Conservation (phyloP, 768 basidiomycete species). For the Suillus lakei region DNA sequence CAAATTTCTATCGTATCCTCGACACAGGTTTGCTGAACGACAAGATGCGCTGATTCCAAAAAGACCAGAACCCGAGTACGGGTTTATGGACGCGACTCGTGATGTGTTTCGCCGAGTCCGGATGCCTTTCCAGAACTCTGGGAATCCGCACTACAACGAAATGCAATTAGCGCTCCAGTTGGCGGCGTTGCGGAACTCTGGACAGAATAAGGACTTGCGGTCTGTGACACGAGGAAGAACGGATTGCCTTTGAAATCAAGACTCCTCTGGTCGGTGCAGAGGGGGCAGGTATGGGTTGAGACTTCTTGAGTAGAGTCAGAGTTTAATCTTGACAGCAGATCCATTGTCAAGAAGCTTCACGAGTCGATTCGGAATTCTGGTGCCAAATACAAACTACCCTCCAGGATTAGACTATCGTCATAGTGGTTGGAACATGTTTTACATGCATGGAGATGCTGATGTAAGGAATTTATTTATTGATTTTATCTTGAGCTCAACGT, state of each 20-base stretch:
- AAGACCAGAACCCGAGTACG: too few species aligned
- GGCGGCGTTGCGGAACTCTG: not conserved
- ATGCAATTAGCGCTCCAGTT: not conserved
- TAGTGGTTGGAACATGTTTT: not conserved
- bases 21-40: too few species aligned
- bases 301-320: slow-evolving; percentile 9
- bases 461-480: not conserved
- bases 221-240: slow-evolving; percentile 22
- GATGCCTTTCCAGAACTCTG: too few species aligned
- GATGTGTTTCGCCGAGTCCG: too few species aligned
- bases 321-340: not conserved
- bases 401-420: slow-evolving; percentile 17
- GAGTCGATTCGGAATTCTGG: slow-evolving; percentile 17
- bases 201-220: slow-evolving; percentile 18
- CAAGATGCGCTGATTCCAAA: too few species aligned
- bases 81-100: too few species aligned
- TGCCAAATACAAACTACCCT: slow-evolving; percentile 29
- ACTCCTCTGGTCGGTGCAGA: not conserved
- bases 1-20: not conserved
- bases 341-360: not conserved
- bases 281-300: not conserved
- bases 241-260: slow-evolving; percentile 18
- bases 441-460: not conserved
- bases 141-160: not conserved
- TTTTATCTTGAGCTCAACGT: not conserved